Conservation (phyloP, 2,329 filamentous ascomycete genomes). For the Exophiala xenobiotica region DNA sequence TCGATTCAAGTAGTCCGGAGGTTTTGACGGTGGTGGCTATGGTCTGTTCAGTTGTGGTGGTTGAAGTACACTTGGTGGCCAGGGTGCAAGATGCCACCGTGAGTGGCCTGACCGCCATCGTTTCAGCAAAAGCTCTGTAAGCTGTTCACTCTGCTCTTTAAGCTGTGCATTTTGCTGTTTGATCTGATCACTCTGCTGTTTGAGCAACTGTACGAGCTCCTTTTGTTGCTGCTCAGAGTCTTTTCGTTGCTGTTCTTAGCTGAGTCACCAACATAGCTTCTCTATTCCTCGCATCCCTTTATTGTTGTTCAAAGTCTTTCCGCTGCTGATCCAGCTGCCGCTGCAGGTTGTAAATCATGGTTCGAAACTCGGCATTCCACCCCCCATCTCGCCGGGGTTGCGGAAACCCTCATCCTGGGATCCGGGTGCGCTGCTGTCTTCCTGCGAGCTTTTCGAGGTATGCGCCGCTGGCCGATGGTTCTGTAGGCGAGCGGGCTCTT, state of each 20-base stretch:
- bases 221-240: slow-evolving; percentile 12
- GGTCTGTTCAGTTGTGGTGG: too few species aligned
- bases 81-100: too few species aligned
- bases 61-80: too few species aligned
- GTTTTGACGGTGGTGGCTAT: too few species aligned
- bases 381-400: not conserved
- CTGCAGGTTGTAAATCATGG: slow-evolving; percentile 13
- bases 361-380: slow-evolving; percentile 12
- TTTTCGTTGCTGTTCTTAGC: slow-evolving; percentile 2
- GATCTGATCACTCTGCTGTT: slow-evolving; percentile 4
- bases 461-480: too few species aligned
- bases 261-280: too few species aligned
- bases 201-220: slow-evolving; percentile 12
- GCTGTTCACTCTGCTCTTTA: slow-evolving; percentile 5
- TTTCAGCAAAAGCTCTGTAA: slow-evolving; percentile 5
- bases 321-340: slow-evolving; percentile 15
- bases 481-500: too few species aligned
- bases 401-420: slow-evolving; percentile 13
- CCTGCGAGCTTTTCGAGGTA: slow-evolving; percentile 17
- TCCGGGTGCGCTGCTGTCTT: slow-evolving; percentile 12
- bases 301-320: slow-evolving; percentile 14
- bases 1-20: too few species aligned
- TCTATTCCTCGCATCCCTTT: too few species aligned
- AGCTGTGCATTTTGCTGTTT: not conserved
- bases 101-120: too few species aligned